Evolutionary conservation across 1,284 basidiomycete genomes (phyloP), one percentile per base, ranked within the genome.

Genomic region (Pholiota adiposa): DNA sequence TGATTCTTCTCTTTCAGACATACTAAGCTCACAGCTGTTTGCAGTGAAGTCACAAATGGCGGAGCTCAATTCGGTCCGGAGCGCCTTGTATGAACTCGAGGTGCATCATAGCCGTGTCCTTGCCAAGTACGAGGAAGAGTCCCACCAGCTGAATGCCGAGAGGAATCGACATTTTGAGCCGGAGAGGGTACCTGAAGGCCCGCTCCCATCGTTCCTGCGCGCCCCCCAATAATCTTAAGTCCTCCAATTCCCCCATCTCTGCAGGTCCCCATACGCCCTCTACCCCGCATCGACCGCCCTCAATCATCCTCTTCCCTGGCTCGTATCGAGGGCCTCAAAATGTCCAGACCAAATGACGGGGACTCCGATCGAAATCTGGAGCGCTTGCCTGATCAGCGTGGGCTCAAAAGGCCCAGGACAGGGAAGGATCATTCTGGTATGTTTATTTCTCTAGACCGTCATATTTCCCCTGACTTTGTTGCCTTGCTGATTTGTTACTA

Each of bases 41-140:
- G 18, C 66, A 79, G 78, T 79, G 12, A 67, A 68, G 23, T 62
- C 69, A 1, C 79, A 80, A 65, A 69, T 78, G 2, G 67, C 64
- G 53, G 79, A 80, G 63, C 71, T 79, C 66, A 79, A 70, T 36
- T 69, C 71, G 54, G 75, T 80, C 57, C 74, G 75, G 18, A 72
- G 72, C 59, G 69, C 77, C 2, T 70, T 80, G 36, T 77, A 75
- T 58, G 77, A 79, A 48, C 74, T 80, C 16, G 78, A 79, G 63
- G 66, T 67, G 11, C 73, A 75, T 50, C 77, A 79, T 51, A 66
- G 64, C 44, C 75, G 75, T 62, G 68, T 77, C 14, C 74, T 76
- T 31, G 73, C 73, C 44, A 72, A 73, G 49, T 79, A 77, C 56
- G 78, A 79, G 52, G 78, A 80, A 2, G 79, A 79, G 53, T 66